Evolutionary conservation across 495 filamentous ascomycete species (phyloP).

Genomic region (Podospora comata): DNA sequence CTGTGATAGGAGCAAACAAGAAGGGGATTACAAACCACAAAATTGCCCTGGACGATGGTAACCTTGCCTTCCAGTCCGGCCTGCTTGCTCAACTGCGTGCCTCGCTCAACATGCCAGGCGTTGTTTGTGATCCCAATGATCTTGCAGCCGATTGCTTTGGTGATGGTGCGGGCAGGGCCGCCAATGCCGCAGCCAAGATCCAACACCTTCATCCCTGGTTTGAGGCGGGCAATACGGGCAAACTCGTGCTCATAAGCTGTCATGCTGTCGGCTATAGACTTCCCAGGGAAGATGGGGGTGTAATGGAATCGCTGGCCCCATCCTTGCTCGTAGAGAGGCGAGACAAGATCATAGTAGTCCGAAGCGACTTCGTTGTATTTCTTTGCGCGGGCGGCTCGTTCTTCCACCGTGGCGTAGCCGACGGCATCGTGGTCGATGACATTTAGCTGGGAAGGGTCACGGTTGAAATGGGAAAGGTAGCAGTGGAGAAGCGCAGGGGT

Average conservation of each 20-base stretch:
- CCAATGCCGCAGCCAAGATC: constrained; percentile 24
- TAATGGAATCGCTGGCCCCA: constrained; percentile 27
- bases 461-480: constrained; percentile 17
- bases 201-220: constrained; percentile 19
- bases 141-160: constrained; percentile 6
- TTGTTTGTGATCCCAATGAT: constrained; percentile 25
- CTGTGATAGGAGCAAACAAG: neutral
- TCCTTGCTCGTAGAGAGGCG: constrained; percentile 15
- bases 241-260: constrained; percentile 20
- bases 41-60: constrained; percentile 14
- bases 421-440: constrained; percentile 15
- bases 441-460: constrained; percentile 7
- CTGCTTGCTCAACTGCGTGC: constrained; percentile 16
- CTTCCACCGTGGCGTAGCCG: constrained; percentile 17
- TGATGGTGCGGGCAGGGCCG: constrained; percentile 20
- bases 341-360: constrained; percentile 21
- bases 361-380: constrained; percentile 15
- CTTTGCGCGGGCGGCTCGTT: constrained; percentile 14
- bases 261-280: constrained; percentile 23
- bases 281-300: constrained; percentile 19
- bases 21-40: constrained; percentile 10
- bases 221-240: constrained; percentile 18
- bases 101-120: constrained; percentile 23
- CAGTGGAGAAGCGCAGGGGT: constrained; percentile 3
- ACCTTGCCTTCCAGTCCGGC: constrained; percentile 15